Evolutionary conservation across 179 eudicot species (phyloP), one percentile per base, ranked within the genome.

Genomic region (Silene coronaria): DNA sequence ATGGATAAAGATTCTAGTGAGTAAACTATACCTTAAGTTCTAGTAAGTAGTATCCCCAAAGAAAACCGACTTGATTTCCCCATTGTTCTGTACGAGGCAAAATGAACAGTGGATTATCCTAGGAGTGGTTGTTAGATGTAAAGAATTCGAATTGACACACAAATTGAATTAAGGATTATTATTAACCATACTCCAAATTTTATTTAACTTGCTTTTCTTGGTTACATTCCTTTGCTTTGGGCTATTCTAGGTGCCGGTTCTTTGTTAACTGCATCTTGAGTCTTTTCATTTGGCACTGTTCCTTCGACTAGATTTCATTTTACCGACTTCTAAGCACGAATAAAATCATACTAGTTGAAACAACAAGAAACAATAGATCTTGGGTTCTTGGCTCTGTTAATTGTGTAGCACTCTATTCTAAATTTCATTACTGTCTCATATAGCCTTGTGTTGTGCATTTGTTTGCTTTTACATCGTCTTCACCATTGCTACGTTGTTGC

Each of bases 1-100:
- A 88, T 86, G 88, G 99, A 92, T 23, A 85, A 34, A 65, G 53
- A 34, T 67, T 67, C 80, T 21, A 77, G 80, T 46, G 80, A 58
- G 51, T 71, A 71, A 75, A 66, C 5, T n/a, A 5, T 30, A n/a
- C 24, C 12, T 32, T 12, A 4, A 66, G 57, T 51, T 13, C n/a
- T 3, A 53, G 58, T 53, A 17, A 53, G 58, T 53, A 22, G 55
- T 38, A 13, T 9, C 57, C 48, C 24, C 16, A 12, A 21, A 21
- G 57, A 38, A 67, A 36, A 42, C 55, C 11, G 71, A 36, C 71
- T 17, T 10, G 8, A 67, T 21, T 11, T 42, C 28, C 13, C 5
- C 55, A 21, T 11, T 21, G 45, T n/a, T 66, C 70, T 42, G 48
- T 42, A 2, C 14, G 3, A 42, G 11, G 48, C 48, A 42, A 42